phyloP scores from a whole-genome alignment of 257 asterid species.

The Misopates orontium region DNA sequence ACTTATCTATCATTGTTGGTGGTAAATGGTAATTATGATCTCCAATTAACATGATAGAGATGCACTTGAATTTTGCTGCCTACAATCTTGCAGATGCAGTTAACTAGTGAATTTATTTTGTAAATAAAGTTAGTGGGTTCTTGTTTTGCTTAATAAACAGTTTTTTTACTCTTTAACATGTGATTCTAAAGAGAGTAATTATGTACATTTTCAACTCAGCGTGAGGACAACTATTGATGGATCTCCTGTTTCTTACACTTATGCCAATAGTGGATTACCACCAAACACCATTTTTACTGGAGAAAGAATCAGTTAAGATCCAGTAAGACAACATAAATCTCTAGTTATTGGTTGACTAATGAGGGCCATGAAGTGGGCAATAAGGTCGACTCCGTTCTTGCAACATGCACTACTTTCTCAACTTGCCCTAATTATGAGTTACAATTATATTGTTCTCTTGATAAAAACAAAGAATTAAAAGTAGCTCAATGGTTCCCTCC shows the following conservation, averaged over 20 bases:
- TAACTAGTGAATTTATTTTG: slow-evolving; percentile 3
- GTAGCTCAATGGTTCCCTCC: no score
- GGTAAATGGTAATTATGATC: slow-evolving; percentile 1
- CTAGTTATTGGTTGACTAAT: slow-evolving; percentile 37
- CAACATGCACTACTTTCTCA: slow-evolving; percentile 7
- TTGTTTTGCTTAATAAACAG: background rate
- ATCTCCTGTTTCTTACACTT: slow-evolving; percentile 19
- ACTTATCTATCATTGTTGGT: slow-evolving; percentile 28
- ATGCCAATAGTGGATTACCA: slow-evolving; percentile 34
- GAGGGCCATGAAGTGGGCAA: slow-evolving; percentile 26
- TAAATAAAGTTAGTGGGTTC: slow-evolving; percentile 6
- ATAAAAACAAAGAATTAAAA: no score
- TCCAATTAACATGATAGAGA: slow-evolving; percentile 7
- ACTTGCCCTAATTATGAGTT: no score
- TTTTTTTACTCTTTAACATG: background rate
- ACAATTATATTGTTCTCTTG: no score
- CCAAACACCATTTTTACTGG: slow-evolving; percentile 32
- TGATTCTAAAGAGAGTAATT: slow-evolving; percentile 16
- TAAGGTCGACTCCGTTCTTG: slow-evolving; percentile 14
- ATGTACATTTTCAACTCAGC: slow-evolving; percentile 21
- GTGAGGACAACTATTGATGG: slow-evolving; percentile 8
- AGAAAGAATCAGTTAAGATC: slow-evolving; percentile 16
- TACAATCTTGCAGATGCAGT: background rate
- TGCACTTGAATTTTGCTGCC: slow-evolving; percentile 1
- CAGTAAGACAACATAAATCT: slow-evolving; percentile 27